phyloP scores from a whole-genome alignment of 139 green algal species.

The Chlorella sp. region DNA sequence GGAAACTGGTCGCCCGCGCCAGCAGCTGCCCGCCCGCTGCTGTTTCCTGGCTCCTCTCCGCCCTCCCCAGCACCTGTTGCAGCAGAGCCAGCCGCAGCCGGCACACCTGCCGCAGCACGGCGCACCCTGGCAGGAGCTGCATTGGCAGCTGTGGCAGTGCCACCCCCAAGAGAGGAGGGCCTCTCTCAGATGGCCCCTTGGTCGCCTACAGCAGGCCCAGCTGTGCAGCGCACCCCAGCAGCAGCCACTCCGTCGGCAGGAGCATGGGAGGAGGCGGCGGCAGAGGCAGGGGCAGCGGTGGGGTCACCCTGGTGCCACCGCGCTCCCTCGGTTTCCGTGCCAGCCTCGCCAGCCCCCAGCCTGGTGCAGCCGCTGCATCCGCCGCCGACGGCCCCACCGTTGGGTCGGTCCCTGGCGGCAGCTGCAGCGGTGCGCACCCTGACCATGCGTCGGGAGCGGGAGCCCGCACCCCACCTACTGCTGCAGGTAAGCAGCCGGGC shows the following conservation, averaged over 20 bases:
- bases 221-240: neutral
- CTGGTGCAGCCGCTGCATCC: neutral
- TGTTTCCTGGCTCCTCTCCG: neutral
- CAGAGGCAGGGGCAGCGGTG: neutral
- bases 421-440: neutral
- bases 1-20: neutral
- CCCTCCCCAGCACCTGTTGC: neutral
- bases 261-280: neutral
- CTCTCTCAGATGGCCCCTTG: constrained; percentile 23
- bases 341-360: neutral
- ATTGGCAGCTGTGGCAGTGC: neutral
- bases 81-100: neutral
- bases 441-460: neutral
- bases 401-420: neutral
- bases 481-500: neutral
- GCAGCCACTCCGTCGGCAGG: neutral
- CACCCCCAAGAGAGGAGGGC: too few relatives aligned
- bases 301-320: too few relatives aligned
- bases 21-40: neutral
- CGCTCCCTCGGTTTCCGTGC: neutral
- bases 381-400: neutral
- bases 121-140: neutral
- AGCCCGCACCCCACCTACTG: neutral
- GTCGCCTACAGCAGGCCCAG: neutral
- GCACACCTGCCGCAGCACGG: neutral